These are phyloP conservation scores for Magnaporthiopsis rhizophila DNA, from an alignment of 2,329 filamentous ascomycete species.

Conservation along the genomic window DNA sequence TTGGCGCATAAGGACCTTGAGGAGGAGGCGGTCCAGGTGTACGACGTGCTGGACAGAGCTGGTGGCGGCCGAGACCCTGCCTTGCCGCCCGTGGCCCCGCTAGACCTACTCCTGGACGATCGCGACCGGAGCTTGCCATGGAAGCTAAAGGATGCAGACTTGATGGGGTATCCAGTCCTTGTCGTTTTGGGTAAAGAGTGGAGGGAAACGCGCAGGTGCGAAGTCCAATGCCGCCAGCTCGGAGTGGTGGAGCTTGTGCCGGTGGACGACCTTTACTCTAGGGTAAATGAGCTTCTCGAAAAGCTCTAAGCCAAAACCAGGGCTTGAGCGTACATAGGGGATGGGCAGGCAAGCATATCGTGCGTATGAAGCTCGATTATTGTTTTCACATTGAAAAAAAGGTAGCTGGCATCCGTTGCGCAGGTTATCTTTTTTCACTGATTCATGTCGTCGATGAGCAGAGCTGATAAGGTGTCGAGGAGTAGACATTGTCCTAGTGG, in stretches of 20 bases:
- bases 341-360: no score
- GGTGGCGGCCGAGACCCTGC: constrained; percentile 6
- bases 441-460: background rate
- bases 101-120: constrained; percentile 77
- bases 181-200: constrained; percentile 71
- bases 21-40: constrained; percentile 48
- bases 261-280: constrained; percentile 37
- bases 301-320: constrained; percentile 30
- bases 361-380: background rate
- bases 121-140: constrained; percentile 56
- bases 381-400: background rate
- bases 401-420: background rate
- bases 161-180: constrained; percentile 80
- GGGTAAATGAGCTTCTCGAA: constrained; percentile 39
- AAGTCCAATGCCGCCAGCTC: constrained; percentile 71
- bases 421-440: background rate
- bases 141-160: constrained; percentile 86
- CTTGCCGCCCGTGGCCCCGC: constrained; percentile 7
- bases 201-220: constrained; percentile 49
- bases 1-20: constrained; percentile 42
- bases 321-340: background rate
- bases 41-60: constrained; percentile 44
- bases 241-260: constrained; percentile 52
- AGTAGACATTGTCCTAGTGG: background rate
- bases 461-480: background rate